Evolutionary conservation across 306 rosid genomes (phyloP).

Genomic region (Cyamopsis tetragonoloba): DNA sequence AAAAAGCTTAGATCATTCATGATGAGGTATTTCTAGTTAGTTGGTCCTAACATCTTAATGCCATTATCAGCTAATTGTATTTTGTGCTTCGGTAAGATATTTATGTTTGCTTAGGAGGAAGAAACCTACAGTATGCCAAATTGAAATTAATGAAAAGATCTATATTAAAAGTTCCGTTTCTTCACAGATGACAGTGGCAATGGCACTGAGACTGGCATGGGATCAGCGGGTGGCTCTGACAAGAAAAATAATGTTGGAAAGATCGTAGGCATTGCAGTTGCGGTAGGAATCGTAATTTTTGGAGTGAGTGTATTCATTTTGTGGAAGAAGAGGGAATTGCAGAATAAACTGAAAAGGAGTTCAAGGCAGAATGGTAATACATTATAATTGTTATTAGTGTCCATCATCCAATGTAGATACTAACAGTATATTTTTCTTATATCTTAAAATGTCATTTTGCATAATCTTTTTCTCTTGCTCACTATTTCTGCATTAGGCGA

Average conservation of each 20-base stretch:
- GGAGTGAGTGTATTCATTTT: slow-evolving; percentile 33
- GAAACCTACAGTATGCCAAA: neutral
- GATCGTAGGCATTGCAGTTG: slow-evolving; percentile 30
- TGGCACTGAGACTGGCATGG: neutral
- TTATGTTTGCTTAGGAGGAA: neutral
- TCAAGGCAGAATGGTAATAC: slow-evolving; percentile 29
- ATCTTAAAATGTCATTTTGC: too few relatives aligned
- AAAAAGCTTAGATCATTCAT: neutral
- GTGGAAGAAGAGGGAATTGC: too few relatives aligned
- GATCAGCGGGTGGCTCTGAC: slow-evolving; percentile 27
- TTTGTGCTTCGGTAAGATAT: neutral
- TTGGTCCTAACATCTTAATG: neutral
- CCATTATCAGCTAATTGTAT: neutral
- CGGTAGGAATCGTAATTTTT: slow-evolving; percentile 29
- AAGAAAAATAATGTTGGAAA: slow-evolving; percentile 15
- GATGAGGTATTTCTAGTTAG: neutral
- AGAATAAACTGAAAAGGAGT: too few relatives aligned
- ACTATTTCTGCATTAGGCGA: too few relatives aligned
- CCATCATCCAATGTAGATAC: too few relatives aligned
- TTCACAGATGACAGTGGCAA: slow-evolving; percentile 21
- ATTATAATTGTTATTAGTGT: neutral
- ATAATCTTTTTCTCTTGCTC: too few relatives aligned
- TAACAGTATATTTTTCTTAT: too few relatives aligned
- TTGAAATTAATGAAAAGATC: neutral
- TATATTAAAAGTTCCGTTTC: neutral